Percentiles rank a stretch among this genome's conserved stretches.
phyloP scores from a whole-genome alignment of 2,329 filamentous ascomycete species.

The Fonsecaea multimorphosa region DNA sequence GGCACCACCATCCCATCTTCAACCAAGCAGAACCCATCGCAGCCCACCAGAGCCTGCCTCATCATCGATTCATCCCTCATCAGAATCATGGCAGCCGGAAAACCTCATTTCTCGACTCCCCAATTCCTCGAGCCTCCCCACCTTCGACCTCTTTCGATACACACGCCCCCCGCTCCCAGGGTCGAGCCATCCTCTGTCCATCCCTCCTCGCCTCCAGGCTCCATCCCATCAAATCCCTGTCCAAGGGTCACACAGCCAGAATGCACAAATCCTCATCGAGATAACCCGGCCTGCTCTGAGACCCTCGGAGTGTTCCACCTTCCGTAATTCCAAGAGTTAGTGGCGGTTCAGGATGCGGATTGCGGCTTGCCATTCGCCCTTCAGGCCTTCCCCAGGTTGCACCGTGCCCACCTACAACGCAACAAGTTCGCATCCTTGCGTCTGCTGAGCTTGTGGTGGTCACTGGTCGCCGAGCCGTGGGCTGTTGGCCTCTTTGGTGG shows the following conservation, averaged over 20 bases:
- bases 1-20: not conserved
- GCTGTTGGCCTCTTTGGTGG: constrained; percentile 14
- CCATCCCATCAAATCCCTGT: not conserved
- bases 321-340: constrained; percentile 14
- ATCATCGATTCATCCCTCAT: too few relatives aligned
- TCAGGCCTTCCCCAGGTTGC: constrained; percentile 8
- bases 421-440: constrained; percentile 19
- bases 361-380: constrained; percentile 12
- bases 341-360: constrained; percentile 12
- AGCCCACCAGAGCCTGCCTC: not conserved
- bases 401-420: constrained; percentile 2
- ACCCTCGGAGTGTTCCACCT: constrained; percentile 7
- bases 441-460: constrained; percentile 1
- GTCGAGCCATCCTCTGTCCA: not conserved
- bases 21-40: not conserved
- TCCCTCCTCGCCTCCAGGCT: not conserved
- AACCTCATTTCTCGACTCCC: not conserved
- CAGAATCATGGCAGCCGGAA: not conserved
- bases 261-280: constrained; percentile 8
- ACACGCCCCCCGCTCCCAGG: not conserved
- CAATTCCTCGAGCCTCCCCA: not conserved
- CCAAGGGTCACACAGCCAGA: constrained; percentile 4
- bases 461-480: not conserved
- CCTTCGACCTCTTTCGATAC: not conserved
- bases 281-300: constrained; percentile 7